Evolutionary conservation across 169 alveolate species (phyloP).

Genomic region (Plasmodium chabaudi): DNA sequence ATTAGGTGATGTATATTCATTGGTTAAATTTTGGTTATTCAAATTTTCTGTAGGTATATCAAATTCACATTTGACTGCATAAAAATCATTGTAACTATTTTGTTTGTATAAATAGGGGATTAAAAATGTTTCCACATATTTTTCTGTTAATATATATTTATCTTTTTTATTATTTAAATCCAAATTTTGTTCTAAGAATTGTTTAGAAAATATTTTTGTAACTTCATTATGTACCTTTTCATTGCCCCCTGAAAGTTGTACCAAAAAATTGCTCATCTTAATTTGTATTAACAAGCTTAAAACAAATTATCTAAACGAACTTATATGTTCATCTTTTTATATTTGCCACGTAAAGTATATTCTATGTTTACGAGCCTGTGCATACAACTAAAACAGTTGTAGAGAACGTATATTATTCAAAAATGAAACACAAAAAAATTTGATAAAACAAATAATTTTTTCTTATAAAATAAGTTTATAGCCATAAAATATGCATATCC

Average conservation of each 20-base stretch:
- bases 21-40: no score
- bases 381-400: no score
- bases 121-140: constrained; percentile 41
- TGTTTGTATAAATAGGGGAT: constrained; percentile 26
- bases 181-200: not conserved
- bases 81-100: not conserved
- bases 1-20: not conserved
- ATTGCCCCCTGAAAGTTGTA: constrained; percentile 7
- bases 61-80: constrained; percentile 20
- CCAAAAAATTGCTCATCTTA: constrained; percentile 50
- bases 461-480: no score
- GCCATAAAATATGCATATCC: no score
- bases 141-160: constrained; percentile 38
- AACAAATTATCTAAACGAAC: not conserved
- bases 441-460: no score
- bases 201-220: not conserved
- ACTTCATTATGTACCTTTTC: constrained; percentile 14
- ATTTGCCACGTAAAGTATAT: no score
- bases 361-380: no score
- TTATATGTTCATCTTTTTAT: constrained; percentile 1
- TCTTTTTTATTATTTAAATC: not conserved
- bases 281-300: not conserved
- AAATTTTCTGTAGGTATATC: not conserved
- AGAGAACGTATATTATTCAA: no score
- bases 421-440: no score